A percentile compares a stretch with the other conserved stretches of the same genome.
Conservation (phyloP, 441 rosid genomes). For the Aquilaria agallochum region DNA sequence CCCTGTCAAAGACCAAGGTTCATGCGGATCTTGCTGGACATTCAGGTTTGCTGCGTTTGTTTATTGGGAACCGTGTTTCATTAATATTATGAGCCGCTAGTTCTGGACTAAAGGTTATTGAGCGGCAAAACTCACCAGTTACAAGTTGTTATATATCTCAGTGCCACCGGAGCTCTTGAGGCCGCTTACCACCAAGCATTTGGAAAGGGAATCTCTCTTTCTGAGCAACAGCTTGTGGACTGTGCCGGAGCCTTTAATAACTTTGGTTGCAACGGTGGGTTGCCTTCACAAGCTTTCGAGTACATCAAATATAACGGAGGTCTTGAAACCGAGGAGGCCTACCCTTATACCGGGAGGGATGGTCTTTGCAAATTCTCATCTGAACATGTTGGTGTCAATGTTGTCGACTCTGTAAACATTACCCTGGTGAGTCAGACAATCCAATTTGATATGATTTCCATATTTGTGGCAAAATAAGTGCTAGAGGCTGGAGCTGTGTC, state of each 20-base stretch:
- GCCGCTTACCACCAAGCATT: constrained; percentile 96
- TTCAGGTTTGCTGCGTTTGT: constrained; percentile 53
- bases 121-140: not conserved
- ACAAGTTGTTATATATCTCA: constrained; percentile 18
- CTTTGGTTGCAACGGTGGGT: constrained; percentile 86
- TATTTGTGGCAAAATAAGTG: too few species aligned
- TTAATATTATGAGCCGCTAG: not conserved
- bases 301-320: constrained; percentile 92
- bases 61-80: not conserved
- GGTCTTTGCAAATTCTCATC: constrained; percentile 72
- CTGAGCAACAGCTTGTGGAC: constrained; percentile 98
- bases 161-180: constrained; percentile 97
- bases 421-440: constrained; percentile 50
- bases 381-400: constrained; percentile 66
- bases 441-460: too few species aligned
- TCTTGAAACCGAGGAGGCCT: constrained; percentile 86
- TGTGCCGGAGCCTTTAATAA: constrained; percentile 89
- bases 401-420: constrained; percentile 66
- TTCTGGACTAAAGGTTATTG: too few species aligned
- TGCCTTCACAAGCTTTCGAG: constrained; percentile 97
- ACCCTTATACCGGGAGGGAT: constrained; percentile 68
- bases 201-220: constrained; percentile 74
- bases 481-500: not conserved
- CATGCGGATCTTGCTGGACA: constrained; percentile 99
- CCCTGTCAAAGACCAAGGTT: constrained; percentile 85